These are phyloP conservation scores for Russula lepida DNA, from an alignment of 768 basidiomycete species.

Conservation along the genomic window DNA sequence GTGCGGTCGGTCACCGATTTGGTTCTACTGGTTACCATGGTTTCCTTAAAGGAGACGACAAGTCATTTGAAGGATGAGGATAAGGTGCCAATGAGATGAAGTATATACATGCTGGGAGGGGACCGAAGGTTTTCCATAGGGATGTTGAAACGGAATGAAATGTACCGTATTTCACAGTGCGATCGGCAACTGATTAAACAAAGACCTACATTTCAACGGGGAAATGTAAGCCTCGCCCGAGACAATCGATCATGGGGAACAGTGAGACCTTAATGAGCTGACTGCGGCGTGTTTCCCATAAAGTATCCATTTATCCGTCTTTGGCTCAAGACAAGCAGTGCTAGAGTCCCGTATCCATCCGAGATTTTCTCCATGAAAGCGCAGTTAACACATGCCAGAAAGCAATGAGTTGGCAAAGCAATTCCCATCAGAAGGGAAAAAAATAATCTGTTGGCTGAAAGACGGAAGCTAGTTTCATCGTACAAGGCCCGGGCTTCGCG, in stretches of 20 bases:
- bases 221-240: too few species aligned
- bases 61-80: background rate
- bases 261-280: background rate
- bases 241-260: background rate
- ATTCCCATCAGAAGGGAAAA: background rate
- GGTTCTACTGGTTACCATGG: constrained; percentile 8
- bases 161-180: background rate
- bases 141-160: background rate
- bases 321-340: background rate
- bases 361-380: background rate
- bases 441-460: background rate
- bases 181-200: background rate
- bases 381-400: background rate
- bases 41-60: background rate
- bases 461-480: background rate
- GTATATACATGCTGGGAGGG: background rate
- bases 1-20: background rate
- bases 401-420: background rate
- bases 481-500: background rate
- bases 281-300: background rate
- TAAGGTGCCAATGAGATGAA: background rate
- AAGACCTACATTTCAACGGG: background rate
- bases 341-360: background rate
- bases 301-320: constrained; percentile 2
- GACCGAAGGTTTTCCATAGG: background rate